Base-by-base conservation (phyloP, 192 early-diverging fungal species). In the Backusella parvicylindrica region DNA sequence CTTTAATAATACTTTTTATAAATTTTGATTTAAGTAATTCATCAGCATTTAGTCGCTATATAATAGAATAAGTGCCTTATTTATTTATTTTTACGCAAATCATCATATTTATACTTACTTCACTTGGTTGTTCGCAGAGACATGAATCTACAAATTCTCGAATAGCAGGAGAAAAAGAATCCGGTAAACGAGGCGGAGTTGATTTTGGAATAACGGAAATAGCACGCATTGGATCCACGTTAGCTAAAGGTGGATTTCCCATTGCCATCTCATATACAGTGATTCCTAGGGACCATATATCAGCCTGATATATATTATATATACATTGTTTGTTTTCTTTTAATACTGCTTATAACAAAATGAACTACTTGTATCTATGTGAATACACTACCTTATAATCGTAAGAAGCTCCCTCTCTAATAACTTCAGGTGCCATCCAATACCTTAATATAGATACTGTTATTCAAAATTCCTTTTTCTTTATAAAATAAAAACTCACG, bases 261-360 rank as follows among this genome's bases (percentile, higher is more conserved):
- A 92, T 97, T 11, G 95, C 94, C 71, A 99, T 91, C 76, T 99
- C 98, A 63, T 98, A 97, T 30, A 97, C 92, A 5, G 98, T 99
- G 77, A 99, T 99, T 6, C 98, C 98, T 32, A 99, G 86, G 0
- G 96, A 98, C 98, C 98, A 99, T 38, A 99, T 97, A 80, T 99
- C 98, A n/a, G 94, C 95, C 91, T 95, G 53, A 60, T 60, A 60
- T 60, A 60, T n/a, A n/a, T n/a, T 38, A 38, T 38, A 38, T 38
- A 26, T 28, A 56, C 2, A 26, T 31, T 30, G 63, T 78, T 28
- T 64, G 30, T 64, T 4, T 64, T 64, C 16, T 33, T 66, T 66
- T 33, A 53, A 32, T 35, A 66, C 16, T 66, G 15, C 26, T 64
- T 35, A 16, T 32, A 15, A 72, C n/a, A 70, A 41, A 43, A 33